These are phyloP conservation scores for Aspergillus alliaceus DNA, from an alignment of 2,329 filamentous ascomycete species.

Conservation along the genomic window DNA sequence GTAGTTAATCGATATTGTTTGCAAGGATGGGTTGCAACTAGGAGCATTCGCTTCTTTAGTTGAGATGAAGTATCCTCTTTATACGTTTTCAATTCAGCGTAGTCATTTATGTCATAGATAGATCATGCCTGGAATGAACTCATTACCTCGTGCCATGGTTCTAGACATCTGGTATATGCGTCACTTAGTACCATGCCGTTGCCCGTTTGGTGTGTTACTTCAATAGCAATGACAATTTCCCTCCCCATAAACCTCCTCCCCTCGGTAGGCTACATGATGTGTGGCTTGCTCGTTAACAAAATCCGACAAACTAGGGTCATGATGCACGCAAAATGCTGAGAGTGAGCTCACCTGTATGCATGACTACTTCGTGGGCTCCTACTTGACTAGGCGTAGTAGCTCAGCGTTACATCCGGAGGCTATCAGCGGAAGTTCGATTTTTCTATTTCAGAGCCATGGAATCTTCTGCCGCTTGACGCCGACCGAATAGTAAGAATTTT, in stretches of 20 bases:
- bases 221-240: neutral
- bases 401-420: neutral
- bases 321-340: neutral
- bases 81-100: neutral
- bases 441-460: neutral
- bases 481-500: neutral
- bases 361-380: neutral
- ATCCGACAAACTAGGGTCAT: neutral
- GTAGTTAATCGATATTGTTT: neutral
- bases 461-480: neutral
- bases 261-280: neutral
- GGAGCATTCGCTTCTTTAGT: neutral
- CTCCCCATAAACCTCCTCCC: neutral
- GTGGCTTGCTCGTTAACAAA: neutral
- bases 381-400: neutral
- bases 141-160: neutral
- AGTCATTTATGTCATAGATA: neutral
- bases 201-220: neutral
- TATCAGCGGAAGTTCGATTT: neutral
- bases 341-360: neutral
- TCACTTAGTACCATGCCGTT: neutral
- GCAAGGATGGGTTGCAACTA: neutral
- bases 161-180: neutral
- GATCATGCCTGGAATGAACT: neutral
- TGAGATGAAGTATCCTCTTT: neutral